phyloP scores from a whole-genome alignment of 1,139 yeast species.

The Saccharomycopsis crataegensis region DNA sequence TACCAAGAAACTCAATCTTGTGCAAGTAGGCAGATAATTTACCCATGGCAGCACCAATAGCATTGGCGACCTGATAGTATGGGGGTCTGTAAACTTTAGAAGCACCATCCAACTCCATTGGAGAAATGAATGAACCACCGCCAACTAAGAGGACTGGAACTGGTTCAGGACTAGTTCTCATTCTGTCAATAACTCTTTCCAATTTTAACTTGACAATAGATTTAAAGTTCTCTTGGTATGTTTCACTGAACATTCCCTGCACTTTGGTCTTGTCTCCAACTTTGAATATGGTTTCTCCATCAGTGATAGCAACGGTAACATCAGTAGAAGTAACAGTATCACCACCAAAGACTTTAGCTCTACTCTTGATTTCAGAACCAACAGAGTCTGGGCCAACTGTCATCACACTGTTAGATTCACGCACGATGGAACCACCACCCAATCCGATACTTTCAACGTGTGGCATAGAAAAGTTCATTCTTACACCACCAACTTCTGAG shows the following conservation, averaged over 20 bases:
- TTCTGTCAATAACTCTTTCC: constrained; percentile 32
- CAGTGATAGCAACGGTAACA: constrained; percentile 27
- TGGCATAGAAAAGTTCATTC: constrained; percentile 40
- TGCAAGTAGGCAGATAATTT: constrained; percentile 30
- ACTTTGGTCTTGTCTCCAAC: constrained; percentile 26
- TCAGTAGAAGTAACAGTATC: constrained; percentile 32
- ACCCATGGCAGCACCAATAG: constrained; percentile 42
- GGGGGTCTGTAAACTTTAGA: constrained; percentile 34
- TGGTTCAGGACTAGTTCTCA: constrained; percentile 37
- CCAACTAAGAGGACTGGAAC: constrained; percentile 38
- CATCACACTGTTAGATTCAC: constrained; percentile 24
- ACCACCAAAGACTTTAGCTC: constrained; percentile 35
- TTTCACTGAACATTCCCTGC: constrained; percentile 20
- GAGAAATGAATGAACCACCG: constrained; percentile 39
- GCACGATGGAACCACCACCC: constrained; percentile 39
- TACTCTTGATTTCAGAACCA: constrained; percentile 30
- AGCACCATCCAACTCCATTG: constrained; percentile 33
- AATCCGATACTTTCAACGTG: constrained; percentile 37
- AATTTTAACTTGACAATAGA: constrained; percentile 27
- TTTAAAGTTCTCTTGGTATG: constrained; percentile 22
- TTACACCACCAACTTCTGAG: constrained; percentile 35
- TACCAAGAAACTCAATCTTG: constrained; percentile 24
- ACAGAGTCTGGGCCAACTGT: constrained; percentile 38
- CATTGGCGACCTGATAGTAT: constrained; percentile 36
- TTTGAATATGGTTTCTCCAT: constrained; percentile 19